Base-by-base conservation (phyloP, 2,329 filamentous ascomycete species). In the Microdochium trichocladiopsis region DNA sequence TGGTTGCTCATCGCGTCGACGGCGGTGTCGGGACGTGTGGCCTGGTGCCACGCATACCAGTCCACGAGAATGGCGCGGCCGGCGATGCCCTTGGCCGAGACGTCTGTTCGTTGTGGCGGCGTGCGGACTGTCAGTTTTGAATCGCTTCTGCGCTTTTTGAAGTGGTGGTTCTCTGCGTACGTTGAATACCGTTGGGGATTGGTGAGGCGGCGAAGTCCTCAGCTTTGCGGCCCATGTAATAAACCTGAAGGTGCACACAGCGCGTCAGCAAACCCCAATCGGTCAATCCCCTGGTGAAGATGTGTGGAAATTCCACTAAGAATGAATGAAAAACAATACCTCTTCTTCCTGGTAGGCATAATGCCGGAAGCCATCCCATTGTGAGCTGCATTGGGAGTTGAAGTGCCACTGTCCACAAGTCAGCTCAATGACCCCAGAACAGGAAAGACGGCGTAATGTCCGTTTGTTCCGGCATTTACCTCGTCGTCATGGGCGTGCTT, bases 351-450 rank as follows among this genome's bases (percentile, higher is more conserved):
- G 51, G 25, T 47, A 52, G 6, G 55, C 67, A 51, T 62, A 70
- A 58, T 71, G 68, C 25, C 67, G 56, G 37, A 70, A 67, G 4
- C 68, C 66, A 60, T 70, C 67, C 68, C 57, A 59, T 37, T 58
- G 57, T 12, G 51, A 54, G 37, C 54, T 55, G 16, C 49, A 49
- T 25, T 59, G 57, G 2, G 56, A 55, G 50, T 59, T 59, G 55
- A 59, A 77, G 0, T 70, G 72, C 72, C 80, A 79, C 25, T 67
- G 63, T 86, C 82, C 60, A n/a, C n/a, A n/a, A n/a, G n/a, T n/a
- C n/a, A n/a, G n/a, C n/a, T n/a, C n/a, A n/a, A n/a, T n/a, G n/a
- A n/a, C n/a, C n/a, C n/a, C n/a, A n/a, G n/a, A n/a, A n/a, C n/a
- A n/a, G n/a, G n/a, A n/a, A n/a, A n/a, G n/a, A n/a, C n/a, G n/a